These are phyloP conservation scores for Nigrospora sphaerica DNA, from an alignment of 2,329 filamentous ascomycete genomes.

Conservation along the genomic window DNA sequence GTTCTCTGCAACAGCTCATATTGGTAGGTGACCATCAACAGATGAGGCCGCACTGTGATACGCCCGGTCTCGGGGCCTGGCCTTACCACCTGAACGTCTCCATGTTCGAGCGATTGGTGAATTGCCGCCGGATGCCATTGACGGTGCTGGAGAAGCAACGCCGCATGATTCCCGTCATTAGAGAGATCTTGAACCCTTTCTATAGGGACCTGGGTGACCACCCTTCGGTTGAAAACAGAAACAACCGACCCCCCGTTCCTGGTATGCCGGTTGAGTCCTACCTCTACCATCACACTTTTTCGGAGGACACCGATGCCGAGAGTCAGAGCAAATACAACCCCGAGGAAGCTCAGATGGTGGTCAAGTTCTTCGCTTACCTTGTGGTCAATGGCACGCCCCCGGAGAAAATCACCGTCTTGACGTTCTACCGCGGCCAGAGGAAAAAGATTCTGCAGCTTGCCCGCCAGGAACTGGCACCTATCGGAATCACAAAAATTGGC, in stretches of 20 bases:
- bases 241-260: conserved; percentile 30
- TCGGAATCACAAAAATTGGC: conserved; percentile 33
- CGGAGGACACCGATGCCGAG: conserved; percentile 53
- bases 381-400: conserved; percentile 55
- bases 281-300: conserved; percentile 51
- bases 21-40: conserved; percentile 76
- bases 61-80: conserved; percentile 47
- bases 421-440: conserved; percentile 82
- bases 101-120: conserved; percentile 73
- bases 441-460: conserved; percentile 52
- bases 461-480: conserved; percentile 19
- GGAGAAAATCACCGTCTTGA: conserved; percentile 67
- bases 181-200: conserved; percentile 37
- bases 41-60: conserved; percentile 61
- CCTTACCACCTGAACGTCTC: conserved; percentile 67
- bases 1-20: conserved; percentile 45
- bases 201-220: conserved; percentile 40
- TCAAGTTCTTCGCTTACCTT: conserved; percentile 65
- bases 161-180: conserved; percentile 41
- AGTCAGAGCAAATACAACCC: conserved; percentile 63
- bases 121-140: conserved; percentile 51
- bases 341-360: conserved; percentile 70
- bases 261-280: conserved; percentile 35
- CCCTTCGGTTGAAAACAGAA: conserved; percentile 24
- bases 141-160: conserved; percentile 62